A percentile compares a stretch with the other conserved stretches of the same genome.
phyloP scores from a whole-genome alignment of 1,284 basidiomycete genomes.

The Fistulinella cinereoalba region DNA sequence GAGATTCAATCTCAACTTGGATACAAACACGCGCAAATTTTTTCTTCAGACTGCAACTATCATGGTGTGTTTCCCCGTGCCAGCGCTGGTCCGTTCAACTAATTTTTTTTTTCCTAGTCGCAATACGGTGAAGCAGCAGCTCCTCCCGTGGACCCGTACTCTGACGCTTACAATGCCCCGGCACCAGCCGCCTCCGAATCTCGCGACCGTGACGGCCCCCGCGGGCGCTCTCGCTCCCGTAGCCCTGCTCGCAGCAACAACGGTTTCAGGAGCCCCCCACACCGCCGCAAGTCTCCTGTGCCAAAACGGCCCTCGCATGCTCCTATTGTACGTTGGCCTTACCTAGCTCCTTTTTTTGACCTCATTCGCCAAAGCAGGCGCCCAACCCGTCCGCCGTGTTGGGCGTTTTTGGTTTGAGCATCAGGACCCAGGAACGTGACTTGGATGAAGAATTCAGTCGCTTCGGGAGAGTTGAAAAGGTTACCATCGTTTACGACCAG shows the following conservation, averaged over 20 bases:
- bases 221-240: slow-evolving; percentile 72
- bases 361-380: slow-evolving; percentile 57
- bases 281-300: slow-evolving; percentile 46
- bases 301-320: slow-evolving; percentile 65
- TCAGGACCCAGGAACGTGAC: slow-evolving; percentile 91
- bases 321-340: slow-evolving; percentile 59
- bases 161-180: slow-evolving; percentile 73
- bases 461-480: slow-evolving; percentile 91
- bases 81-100: neutral
- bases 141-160: slow-evolving; percentile 72
- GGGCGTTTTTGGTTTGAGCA: slow-evolving; percentile 95
- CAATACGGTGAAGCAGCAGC: slow-evolving; percentile 63
- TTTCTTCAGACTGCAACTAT: slow-evolving; percentile 47
- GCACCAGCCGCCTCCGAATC: slow-evolving; percentile 47
- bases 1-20: slow-evolving; percentile 35
- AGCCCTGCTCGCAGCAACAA: slow-evolving; percentile 56
- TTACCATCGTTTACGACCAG: slow-evolving; percentile 98
- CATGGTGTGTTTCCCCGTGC: slow-evolving; percentile 54
- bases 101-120: slow-evolving; percentile 15
- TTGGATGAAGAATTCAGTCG: slow-evolving; percentile 91
- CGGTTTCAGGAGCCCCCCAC: slow-evolving; percentile 50
- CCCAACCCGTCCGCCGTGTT: slow-evolving; percentile 86
- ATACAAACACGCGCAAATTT: slow-evolving; percentile 46
- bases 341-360: slow-evolving; percentile 7
- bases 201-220: slow-evolving; percentile 45